A percentile compares a stretch with the other conserved stretches of the same genome.
These are phyloP conservation scores for Dioszegia hungarica DNA, from an alignment of 768 basidiomycete genomes.

Conservation along the genomic window DNA sequence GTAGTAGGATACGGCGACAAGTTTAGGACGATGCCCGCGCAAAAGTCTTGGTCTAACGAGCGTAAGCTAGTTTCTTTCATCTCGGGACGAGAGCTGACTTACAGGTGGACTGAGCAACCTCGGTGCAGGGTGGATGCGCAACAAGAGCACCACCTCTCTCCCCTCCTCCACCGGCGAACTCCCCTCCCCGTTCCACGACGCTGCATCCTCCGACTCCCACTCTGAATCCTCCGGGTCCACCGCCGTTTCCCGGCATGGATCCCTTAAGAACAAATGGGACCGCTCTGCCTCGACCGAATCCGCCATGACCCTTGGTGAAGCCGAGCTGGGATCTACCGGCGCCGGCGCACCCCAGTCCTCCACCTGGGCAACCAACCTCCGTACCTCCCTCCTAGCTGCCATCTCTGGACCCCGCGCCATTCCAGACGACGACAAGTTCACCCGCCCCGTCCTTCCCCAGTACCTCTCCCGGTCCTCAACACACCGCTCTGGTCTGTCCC, in stretches of 20 bases:
- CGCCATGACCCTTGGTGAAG: background rate
- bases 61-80: background rate
- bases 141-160: conserved; percentile 4
- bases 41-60: background rate
- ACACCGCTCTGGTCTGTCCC: conserved; percentile 1
- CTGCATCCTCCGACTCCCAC: background rate
- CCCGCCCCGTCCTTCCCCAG: conserved; percentile 22
- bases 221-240: conserved; percentile 2
- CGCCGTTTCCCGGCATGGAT: conserved; percentile 3
- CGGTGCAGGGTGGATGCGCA: conserved; percentile 2
- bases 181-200: background rate
- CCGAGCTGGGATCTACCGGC: no score
- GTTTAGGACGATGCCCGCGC: background rate
- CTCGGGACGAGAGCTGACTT: background rate
- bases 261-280: conserved; percentile 5
- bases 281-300: background rate
- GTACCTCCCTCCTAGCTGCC: conserved; percentile 30
- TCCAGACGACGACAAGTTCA: conserved; percentile 24
- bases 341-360: conserved; percentile 7
- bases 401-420: conserved; percentile 20
- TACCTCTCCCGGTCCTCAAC: conserved; percentile 14
- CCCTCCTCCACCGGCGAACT: background rate
- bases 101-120: conserved; percentile 6
- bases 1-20: conserved; percentile 3
- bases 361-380: conserved; percentile 38